These are phyloP conservation scores for Curvularia sp. DNA, from an alignment of 2,329 filamentous ascomycete species.

Conservation along the genomic window DNA sequence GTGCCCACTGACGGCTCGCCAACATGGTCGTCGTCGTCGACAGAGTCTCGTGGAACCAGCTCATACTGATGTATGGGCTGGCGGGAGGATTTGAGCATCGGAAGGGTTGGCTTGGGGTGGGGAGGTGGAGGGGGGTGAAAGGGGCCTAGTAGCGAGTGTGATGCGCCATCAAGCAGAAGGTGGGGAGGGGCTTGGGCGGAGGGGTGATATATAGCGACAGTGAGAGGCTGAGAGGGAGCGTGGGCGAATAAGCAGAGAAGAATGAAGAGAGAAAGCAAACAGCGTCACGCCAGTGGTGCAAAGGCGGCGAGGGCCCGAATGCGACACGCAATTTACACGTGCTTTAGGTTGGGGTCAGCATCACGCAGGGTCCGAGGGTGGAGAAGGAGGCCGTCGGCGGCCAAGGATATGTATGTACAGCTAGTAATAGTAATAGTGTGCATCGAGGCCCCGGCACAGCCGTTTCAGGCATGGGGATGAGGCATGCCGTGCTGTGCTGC, in stretches of 20 bases:
- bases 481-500: neutral
- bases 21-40: conserved; percentile 34
- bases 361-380: conserved; percentile 9
- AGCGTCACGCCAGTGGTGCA: neutral
- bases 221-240: neutral
- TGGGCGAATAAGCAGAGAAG: neutral
- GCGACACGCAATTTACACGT: conserved; percentile 9
- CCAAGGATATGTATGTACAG: too few relatives aligned
- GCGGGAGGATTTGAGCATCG: conserved; percentile 30
- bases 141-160: conserved; percentile 14
- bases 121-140: too few relatives aligned
- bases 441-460: conserved; percentile 1
- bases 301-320: conserved; percentile 1
- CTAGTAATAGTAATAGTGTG: too few relatives aligned
- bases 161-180: conserved; percentile 17
- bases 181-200: neutral
- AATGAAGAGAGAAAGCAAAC: neutral
- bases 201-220: neutral
- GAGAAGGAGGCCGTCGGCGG: neutral
- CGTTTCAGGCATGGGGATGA: conserved; percentile 7
- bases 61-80: conserved; percentile 42
- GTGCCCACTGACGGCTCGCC: conserved; percentile 20
- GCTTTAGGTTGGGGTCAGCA: conserved; percentile 1
- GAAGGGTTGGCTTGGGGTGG: conserved; percentile 7
- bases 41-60: conserved; percentile 42